Evolutionary conservation across 352 stramenopile species (phyloP).

Genomic region (Pythium sukuiense): DNA sequence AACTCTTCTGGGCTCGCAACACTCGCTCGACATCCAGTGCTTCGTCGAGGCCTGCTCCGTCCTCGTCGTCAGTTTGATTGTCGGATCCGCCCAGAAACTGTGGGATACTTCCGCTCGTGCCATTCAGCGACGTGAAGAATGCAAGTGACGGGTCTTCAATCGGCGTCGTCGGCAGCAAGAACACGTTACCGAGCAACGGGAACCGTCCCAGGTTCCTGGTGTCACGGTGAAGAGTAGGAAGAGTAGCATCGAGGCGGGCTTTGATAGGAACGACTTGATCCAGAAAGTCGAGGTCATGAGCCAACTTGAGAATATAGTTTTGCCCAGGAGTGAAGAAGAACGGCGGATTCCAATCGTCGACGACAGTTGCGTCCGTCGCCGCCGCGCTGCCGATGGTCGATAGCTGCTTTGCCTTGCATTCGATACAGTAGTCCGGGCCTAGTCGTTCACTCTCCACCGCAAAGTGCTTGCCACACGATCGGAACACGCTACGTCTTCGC

Average conservation of each 20-base stretch:
- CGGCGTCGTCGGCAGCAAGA: conserved; percentile 61
- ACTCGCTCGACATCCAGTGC: conserved; percentile 50
- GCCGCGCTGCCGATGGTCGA: conserved; percentile 29
- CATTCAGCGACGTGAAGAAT: conserved; percentile 33
- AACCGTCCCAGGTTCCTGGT: conserved; percentile 31
- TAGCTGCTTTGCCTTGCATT: conserved; percentile 64
- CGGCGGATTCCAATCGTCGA: conserved; percentile 58
- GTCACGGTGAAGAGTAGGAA: background rate
- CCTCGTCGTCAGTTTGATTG: conserved; percentile 24
- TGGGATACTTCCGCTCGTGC: conserved; percentile 15
- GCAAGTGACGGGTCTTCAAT: conserved; percentile 61
- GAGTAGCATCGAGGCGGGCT: conserved; percentile 32
- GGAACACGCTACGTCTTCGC: conserved; percentile 56
- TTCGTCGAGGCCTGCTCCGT: conserved; percentile 29
- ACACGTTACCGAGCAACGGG: conserved; percentile 67
- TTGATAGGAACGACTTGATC: conserved; percentile 54
- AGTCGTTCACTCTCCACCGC: conserved; percentile 74
- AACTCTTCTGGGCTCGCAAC: conserved; percentile 47
- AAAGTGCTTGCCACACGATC: conserved; percentile 80
- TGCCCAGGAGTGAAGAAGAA: conserved; percentile 59
- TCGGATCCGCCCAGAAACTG: conserved; percentile 15
- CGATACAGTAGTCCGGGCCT: conserved; percentile 71
- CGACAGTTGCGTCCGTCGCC: background rate
- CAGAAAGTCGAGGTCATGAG: conserved; percentile 70
- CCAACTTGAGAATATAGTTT: conserved; percentile 83